Evolutionary conservation across 2,329 filamentous ascomycete genomes (phyloP).

Genomic region (Aspergillus sp.): DNA sequence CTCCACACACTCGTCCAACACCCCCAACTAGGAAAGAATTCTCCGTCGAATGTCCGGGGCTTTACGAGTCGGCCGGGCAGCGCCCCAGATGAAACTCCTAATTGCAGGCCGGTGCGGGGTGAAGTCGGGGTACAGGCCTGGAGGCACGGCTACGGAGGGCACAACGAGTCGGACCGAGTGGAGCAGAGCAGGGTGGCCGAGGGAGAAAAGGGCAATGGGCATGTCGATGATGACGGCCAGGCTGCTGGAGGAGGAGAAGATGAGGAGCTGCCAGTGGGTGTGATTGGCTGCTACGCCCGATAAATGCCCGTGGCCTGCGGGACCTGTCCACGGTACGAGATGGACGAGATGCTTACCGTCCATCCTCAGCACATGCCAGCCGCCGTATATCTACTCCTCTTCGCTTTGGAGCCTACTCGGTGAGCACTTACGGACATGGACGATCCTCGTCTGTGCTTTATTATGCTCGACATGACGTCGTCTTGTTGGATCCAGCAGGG

Average conservation of each 20-base stretch:
- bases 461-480: too few relatives aligned
- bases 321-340: not conserved
- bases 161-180: constrained; percentile 3
- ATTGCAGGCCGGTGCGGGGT: not conserved
- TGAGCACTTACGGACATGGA: too few relatives aligned
- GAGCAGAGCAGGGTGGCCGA: not conserved
- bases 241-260: too few relatives aligned
- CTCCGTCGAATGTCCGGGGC: constrained; percentile 23
- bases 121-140: too few relatives aligned
- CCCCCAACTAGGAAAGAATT: constrained; percentile 4
- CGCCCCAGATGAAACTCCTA: not conserved
- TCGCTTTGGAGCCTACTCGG: too few relatives aligned
- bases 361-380: not conserved
- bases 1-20: not conserved
- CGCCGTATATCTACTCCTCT: too few relatives aligned
- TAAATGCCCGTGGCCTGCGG: not conserved
- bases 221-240: not conserved
- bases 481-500: too few relatives aligned
- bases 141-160: not conserved
- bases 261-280: too few relatives aligned
- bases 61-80: not conserved
- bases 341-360: not conserved
- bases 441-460: too few relatives aligned
- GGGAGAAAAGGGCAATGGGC: not conserved
- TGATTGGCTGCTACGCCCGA: not conserved